phyloP scores from a whole-genome alignment of 805 yeast species.

The Yamadazyma olivae region DNA sequence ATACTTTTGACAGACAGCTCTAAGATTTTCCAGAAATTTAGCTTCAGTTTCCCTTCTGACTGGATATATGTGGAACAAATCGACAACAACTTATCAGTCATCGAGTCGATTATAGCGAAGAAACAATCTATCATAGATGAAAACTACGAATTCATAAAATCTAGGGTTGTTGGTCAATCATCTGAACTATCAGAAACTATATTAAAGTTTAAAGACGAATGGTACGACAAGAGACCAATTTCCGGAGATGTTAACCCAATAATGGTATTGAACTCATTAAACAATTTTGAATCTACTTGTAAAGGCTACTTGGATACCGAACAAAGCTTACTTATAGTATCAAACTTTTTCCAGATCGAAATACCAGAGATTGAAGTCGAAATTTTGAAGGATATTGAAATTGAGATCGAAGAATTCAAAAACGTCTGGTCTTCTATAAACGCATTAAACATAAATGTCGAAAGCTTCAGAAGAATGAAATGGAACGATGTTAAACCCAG shows the following conservation, averaged over 20 bases:
- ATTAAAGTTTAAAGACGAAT: conserved; percentile 30
- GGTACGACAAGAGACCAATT: conserved; percentile 50
- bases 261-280: conserved; percentile 40
- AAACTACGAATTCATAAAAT: conserved; percentile 39
- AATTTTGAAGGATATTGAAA: conserved; percentile 28
- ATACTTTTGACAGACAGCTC: conserved; percentile 2
- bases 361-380: conserved; percentile 8
- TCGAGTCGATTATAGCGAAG: conserved; percentile 34
- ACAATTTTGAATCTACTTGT: conserved; percentile 19
- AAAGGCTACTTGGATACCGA: conserved; percentile 2
- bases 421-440: conserved; percentile 65
- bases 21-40: conserved; percentile 7
- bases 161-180: conserved; percentile 41
- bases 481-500: conserved; percentile 54
- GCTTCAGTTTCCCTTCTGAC: conserved; percentile 42
- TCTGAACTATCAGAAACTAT: conserved; percentile 30
- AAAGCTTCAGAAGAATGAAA: conserved; percentile 32
- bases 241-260: conserved; percentile 40
- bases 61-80: conserved; percentile 68
- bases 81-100: conserved; percentile 43
- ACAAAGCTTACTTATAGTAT: conserved; percentile 3
- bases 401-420: conserved; percentile 55
- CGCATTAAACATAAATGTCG: conserved; percentile 45
- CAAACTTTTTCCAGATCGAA: conserved; percentile 3
- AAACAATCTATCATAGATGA: conserved; percentile 37